Conservation (phyloP, 1,139 yeast genomes). For the Hyphopichia buzzinii region DNA sequence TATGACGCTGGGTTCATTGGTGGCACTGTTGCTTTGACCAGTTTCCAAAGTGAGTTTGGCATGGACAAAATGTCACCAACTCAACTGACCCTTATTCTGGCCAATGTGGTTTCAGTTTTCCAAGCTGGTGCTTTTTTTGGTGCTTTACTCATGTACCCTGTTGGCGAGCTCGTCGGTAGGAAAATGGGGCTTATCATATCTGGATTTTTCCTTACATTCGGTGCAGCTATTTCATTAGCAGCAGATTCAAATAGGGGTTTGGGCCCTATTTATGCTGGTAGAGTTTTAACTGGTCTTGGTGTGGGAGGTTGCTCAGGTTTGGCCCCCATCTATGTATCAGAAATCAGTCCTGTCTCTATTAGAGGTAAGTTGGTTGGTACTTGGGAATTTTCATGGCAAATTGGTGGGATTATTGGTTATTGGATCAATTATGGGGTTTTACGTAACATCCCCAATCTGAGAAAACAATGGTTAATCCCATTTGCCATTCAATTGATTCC, state of each 20-base stretch:
- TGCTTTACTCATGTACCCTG: slow-evolving; percentile 25
- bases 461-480: slow-evolving; percentile 36
- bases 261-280: slow-evolving; percentile 35
- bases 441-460: slow-evolving; percentile 15
- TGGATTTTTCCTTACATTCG: slow-evolving; percentile 38
- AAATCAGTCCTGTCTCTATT: slow-evolving; percentile 28
- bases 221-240: slow-evolving; percentile 38
- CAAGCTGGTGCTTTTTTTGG: slow-evolving; percentile 39
- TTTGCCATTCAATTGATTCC: slow-evolving; percentile 43
- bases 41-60: slow-evolving; percentile 27
- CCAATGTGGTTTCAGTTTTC: slow-evolving; percentile 35
- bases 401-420: slow-evolving; percentile 48
- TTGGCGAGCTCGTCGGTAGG: slow-evolving; percentile 28
- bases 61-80: slow-evolving; percentile 16
- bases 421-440: slow-evolving; percentile 41
- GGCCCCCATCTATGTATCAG: slow-evolving; percentile 33
- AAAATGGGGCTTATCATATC: slow-evolving; percentile 24
- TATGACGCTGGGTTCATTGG: slow-evolving; percentile 37
- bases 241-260: slow-evolving; percentile 22
- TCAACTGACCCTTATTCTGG: slow-evolving; percentile 14
- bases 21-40: slow-evolving; percentile 27
- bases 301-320: slow-evolving; percentile 34
- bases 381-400: slow-evolving; percentile 51
- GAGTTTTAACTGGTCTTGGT: slow-evolving; percentile 35
- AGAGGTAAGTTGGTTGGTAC: slow-evolving; percentile 44